These are phyloP conservation scores for Penstemon newberryi DNA, from an alignment of 257 asterid species.

Conservation along the genomic window DNA sequence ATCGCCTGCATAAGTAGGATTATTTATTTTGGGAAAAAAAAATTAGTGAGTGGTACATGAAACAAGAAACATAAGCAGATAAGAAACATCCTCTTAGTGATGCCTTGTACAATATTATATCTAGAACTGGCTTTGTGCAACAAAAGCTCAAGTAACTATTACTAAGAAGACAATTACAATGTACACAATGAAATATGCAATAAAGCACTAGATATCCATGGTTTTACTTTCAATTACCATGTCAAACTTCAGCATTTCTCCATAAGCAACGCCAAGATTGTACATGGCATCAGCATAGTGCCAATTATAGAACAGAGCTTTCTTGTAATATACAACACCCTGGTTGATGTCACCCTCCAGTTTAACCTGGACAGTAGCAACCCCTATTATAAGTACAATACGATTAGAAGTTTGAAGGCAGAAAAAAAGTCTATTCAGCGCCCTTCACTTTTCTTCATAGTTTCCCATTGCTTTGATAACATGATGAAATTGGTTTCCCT, in stretches of 20 bases:
- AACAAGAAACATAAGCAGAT: slow-evolving; percentile 14
- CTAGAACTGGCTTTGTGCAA: slow-evolving; percentile 19
- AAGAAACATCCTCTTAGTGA: slow-evolving; percentile 11
- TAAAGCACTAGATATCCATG: background rate
- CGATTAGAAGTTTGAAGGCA: slow-evolving; percentile 8
- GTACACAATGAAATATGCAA: background rate
- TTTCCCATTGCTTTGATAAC: background rate
- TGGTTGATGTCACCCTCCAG: slow-evolving; percentile 95
- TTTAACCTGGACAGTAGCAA: slow-evolving; percentile 66
- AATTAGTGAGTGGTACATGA: background rate
- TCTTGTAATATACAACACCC: slow-evolving; percentile 88
- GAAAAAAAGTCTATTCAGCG: background rate
- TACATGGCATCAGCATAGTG: slow-evolving; percentile 99
- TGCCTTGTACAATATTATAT: slow-evolving; percentile 21
- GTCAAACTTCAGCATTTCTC: slow-evolving; percentile 99
- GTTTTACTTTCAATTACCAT: slow-evolving; percentile 60
- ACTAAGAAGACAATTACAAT: background rate
- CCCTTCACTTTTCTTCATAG: background rate
- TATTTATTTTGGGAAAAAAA: slow-evolving; percentile 11
- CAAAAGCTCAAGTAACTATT: background rate
- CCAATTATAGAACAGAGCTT: slow-evolving; percentile 93
- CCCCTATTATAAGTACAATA: slow-evolving; percentile 14
- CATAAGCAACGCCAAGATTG: slow-evolving; percentile 99
- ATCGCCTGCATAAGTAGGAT: slow-evolving; percentile 72
- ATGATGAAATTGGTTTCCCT: slow-evolving; percentile 16